Base-by-base conservation (phyloP, 2,329 filamentous ascomycete genomes). In the Exophiala aquamarina region DNA sequence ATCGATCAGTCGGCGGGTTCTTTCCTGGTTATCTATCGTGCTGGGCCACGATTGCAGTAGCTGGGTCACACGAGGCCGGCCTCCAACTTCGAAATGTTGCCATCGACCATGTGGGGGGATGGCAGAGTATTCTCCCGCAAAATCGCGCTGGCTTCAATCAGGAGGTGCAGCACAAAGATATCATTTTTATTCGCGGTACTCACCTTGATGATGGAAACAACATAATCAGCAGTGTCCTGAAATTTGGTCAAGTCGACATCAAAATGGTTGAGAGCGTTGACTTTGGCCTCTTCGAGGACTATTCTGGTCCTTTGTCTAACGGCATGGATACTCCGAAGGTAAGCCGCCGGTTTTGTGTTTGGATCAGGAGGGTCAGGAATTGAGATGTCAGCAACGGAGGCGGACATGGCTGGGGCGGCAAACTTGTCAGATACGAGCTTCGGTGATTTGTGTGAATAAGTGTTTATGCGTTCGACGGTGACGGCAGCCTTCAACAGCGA, bases 161-260 rank as follows among this genome's bases (percentile, higher is more conserved):
- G 10, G 28, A 31, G 28, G 13, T 10, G 28, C n/a, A n/a, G n/a
- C n/a, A n/a, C n/a, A n/a, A n/a, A n/a, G n/a, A n/a, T n/a, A n/a
- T n/a, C n/a, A n/a, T n/a, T n/a, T n/a, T n/a, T n/a, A n/a, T n/a
- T n/a, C n/a, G n/a, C n/a, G n/a, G 17, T 18, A 34, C 76, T 57
- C 72, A 91, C 90, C 86, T 94, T 95, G 74, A 96, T 95, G 55
- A 96, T 92, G 32, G 87, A 84, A n/a, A 92, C 84, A 8, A 95
- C 87, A 65, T 95, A 95, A 35, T 79, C 79, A 11, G 91, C 89
- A 1, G 92, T 92, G 56, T 92, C 87, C 36, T 77, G 70, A 65
- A 95, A 92, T 69, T 92, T 94, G 69, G 69, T 70, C 77, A 91
- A 82, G 67, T 96, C 91, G 38, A 95, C 89, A 56, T 88, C 85